phyloP scores from a whole-genome alignment of 768 basidiomycete genomes.

The Peribolospora kevripleyi region DNA sequence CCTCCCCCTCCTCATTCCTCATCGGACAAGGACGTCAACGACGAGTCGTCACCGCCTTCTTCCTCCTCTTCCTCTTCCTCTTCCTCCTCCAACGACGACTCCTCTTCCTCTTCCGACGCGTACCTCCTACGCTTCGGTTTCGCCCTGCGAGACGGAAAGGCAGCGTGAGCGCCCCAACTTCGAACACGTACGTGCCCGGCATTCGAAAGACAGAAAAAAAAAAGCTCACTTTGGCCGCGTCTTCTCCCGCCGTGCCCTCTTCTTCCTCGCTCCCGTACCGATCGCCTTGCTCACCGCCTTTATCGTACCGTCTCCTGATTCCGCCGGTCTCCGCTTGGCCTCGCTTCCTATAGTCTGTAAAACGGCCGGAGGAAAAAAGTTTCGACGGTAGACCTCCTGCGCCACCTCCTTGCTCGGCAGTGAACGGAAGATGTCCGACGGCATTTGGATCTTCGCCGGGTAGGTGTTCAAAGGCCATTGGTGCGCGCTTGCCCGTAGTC shows the following conservation, averaged over 20 bases:
- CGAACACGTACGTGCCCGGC: no score
- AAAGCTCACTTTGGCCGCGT: slow-evolving; percentile 24
- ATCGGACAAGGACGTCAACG: no score
- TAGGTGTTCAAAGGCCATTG: slow-evolving; percentile 56
- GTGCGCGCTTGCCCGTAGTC: slow-evolving; percentile 33
- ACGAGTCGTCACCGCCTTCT: background rate
- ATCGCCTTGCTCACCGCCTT: slow-evolving; percentile 18
- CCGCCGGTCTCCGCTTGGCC: background rate
- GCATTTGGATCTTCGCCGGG: slow-evolving; percentile 56
- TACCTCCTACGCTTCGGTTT: no score
- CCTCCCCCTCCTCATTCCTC: no score
- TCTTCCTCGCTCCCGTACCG: slow-evolving; percentile 20
- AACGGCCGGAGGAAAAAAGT: background rate
- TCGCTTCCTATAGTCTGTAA: background rate
- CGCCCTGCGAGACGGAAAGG: no score
- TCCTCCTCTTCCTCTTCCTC: slow-evolving; percentile 17
- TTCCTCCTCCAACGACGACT: slow-evolving; percentile 26
- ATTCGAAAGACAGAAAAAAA: no score
- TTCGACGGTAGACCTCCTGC: background rate
- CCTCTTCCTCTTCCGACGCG: background rate
- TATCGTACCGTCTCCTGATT: slow-evolving; percentile 1
- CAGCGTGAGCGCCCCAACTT: no score
- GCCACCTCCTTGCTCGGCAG: slow-evolving; percentile 36
- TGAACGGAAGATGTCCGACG: slow-evolving; percentile 52
- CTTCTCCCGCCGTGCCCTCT: slow-evolving; percentile 23